phyloP scores from a whole-genome alignment of 805 yeast species.

The Lipomyces mesembrius region DNA sequence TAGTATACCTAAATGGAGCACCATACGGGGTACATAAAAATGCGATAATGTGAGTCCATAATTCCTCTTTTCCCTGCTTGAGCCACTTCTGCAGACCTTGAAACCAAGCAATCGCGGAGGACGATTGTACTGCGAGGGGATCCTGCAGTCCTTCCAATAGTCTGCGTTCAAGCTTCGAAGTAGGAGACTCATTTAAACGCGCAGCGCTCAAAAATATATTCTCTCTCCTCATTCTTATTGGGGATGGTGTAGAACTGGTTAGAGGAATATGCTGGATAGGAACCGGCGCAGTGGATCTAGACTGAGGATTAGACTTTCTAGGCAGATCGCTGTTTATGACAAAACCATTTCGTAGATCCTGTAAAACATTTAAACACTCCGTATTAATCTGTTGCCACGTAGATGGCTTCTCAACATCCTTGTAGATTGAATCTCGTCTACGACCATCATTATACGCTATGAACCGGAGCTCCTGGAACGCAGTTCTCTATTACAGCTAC shows the following conservation, averaged over 20 bases:
- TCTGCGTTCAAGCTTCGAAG: slow-evolving; percentile 20
- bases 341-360: slow-evolving; percentile 24
- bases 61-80: neutral
- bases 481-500: slow-evolving; percentile 40
- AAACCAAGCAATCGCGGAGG: slow-evolving; percentile 31
- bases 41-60: slow-evolving; percentile 8
- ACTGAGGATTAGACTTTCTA: neutral
- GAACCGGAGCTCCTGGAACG: slow-evolving; percentile 48
- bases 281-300: neutral
- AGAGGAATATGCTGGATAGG: slow-evolving; percentile 3
- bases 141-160: slow-evolving; percentile 40
- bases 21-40: slow-evolving; percentile 43
- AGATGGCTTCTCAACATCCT: slow-evolving; percentile 45
- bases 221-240: slow-evolving; percentile 24
- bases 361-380: slow-evolving; percentile 39
- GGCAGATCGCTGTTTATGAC: neutral
- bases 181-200: slow-evolving; percentile 14
- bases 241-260: slow-evolving; percentile 23
- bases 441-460: slow-evolving; percentile 42
- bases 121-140: slow-evolving; percentile 39
- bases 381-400: slow-evolving; percentile 45
- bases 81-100: slow-evolving; percentile 12
- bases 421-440: slow-evolving; percentile 46
- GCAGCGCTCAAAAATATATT: slow-evolving; percentile 25
- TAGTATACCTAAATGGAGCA: slow-evolving; percentile 45